Base-by-base conservation (phyloP, 2,329 filamentous ascomycete genomes). In the Chlorencoelia australis region DNA sequence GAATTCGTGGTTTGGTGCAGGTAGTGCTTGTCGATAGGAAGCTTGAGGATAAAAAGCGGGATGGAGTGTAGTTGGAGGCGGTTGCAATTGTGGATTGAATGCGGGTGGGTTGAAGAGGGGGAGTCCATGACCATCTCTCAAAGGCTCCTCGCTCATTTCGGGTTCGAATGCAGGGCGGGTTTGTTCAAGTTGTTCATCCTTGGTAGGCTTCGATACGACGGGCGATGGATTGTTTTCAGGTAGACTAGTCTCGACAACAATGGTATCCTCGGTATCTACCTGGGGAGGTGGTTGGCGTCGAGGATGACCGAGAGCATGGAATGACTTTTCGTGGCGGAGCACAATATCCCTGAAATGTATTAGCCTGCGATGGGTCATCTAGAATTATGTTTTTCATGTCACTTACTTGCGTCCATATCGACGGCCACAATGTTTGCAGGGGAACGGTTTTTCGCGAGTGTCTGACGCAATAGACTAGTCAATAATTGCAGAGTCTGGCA, bases 291-390 rank as follows among this genome's bases (percentile, higher is more conserved):
- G 29, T 21, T 39, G 36, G 15, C 36, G 36, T 24, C 36, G 21
- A 18, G 36, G 36, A 19, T 39, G 33, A 15, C 34, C 36, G 18
- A 39, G 18, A 20, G 30, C 30, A 9, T 39, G 36, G 14, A 39
- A 39, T 27, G 36, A 39, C 36, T 39, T 39, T 39, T 39, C 36
- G 29, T 39, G 36, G 24, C 36, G 36, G 27, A 39, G 33, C 18
- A 39, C 36, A 31, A 39, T 31, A 39, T 39, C 36, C 24, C 36
- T 39, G 29, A 21, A 24, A 20, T 21, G 10, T 16, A 17, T 15
- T 11, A 39, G 26, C 15, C 24, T 15, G 10, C 14, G 1, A 15
- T 32, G 6, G 20, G 32, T 16, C 35, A 14, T n/a, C 5, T 8
- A n/a, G 9, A 9, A n/a, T 11, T 9, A 19, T 19, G 18, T 19